These are phyloP conservation scores for Cicer pinnatifidum DNA, from an alignment of 306 rosid species.

Conservation along the genomic window DNA sequence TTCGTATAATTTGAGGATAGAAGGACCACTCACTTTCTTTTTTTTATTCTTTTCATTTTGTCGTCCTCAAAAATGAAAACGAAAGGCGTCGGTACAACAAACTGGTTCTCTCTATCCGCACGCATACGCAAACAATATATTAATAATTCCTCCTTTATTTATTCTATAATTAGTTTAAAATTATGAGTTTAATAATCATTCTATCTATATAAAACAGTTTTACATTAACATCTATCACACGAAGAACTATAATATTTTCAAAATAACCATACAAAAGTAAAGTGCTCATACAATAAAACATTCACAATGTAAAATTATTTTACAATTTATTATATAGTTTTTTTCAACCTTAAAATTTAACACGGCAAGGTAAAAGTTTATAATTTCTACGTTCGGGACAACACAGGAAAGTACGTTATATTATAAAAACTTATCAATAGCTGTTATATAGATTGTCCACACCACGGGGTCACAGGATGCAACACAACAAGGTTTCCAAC, in stretches of 20 bases:
- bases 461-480: background rate
- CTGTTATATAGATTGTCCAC: conserved; percentile 30
- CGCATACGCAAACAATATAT: conserved; percentile 32
- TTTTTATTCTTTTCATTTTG: no score
- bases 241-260: no score
- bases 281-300: no score
- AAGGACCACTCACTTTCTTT: background rate
- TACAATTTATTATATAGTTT: no score
- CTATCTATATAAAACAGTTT: no score
- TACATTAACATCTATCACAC: no score
- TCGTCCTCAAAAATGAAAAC: no score
- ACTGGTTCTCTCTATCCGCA: background rate
- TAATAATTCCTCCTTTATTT: background rate
- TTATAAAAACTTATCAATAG: conserved; percentile 3
- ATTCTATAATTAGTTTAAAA: no score
- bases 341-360: background rate
- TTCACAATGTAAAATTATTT: no score
- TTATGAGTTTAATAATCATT: no score
- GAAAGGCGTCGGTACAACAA: no score
- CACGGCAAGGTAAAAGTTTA: background rate
- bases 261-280: no score
- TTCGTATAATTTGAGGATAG: background rate
- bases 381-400: background rate
- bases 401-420: background rate
- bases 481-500: background rate